These are phyloP conservation scores for Phytophthora pinifolia DNA, from an alignment of 352 stramenopile genomes.

Conservation along the genomic window DNA sequence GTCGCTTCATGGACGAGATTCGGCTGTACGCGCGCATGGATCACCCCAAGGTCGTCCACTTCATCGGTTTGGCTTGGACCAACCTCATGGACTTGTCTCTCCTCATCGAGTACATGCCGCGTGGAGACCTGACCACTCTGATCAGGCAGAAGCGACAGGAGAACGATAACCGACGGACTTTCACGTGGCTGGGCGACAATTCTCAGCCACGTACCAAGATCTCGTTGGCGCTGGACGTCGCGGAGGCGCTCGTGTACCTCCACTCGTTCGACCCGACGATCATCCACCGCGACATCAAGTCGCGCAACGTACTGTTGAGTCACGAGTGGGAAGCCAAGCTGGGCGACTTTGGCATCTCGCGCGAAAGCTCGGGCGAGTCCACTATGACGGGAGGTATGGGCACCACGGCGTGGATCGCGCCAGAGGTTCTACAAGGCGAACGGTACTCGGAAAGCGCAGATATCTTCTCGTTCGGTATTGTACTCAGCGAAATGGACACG, in stretches of 20 bases:
- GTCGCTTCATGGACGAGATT: slow-evolving; percentile 47
- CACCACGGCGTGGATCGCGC: slow-evolving; percentile 61
- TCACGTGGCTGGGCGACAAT: slow-evolving; percentile 30
- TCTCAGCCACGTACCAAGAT: slow-evolving; percentile 33
- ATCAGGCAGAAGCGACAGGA: slow-evolving; percentile 31
- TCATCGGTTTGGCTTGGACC: slow-evolving; percentile 52
- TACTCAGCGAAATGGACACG: slow-evolving; percentile 53
- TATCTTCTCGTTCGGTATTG: slow-evolving; percentile 70
- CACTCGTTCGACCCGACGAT: slow-evolving; percentile 46
- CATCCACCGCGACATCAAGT: slow-evolving; percentile 56
- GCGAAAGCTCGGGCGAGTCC: slow-evolving; percentile 20
- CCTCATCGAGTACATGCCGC: slow-evolving; percentile 46
- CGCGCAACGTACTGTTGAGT: slow-evolving; percentile 45
- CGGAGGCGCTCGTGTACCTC: slow-evolving; percentile 44
- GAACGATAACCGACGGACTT: slow-evolving; percentile 24
- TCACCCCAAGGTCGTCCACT: slow-evolving; percentile 42
- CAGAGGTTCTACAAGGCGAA: slow-evolving; percentile 61
- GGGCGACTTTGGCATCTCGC: slow-evolving; percentile 58
- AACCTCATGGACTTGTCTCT: slow-evolving; percentile 49
- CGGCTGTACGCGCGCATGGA: slow-evolving; percentile 36
- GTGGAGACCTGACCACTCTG: slow-evolving; percentile 41
- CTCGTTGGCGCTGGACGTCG: slow-evolving; percentile 36
- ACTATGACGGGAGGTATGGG: slow-evolving; percentile 52
- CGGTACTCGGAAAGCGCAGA: slow-evolving; percentile 61
- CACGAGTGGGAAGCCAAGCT: slow-evolving; percentile 42